phyloP scores from a whole-genome alignment of 345 rosid genomes.

The Noccaea caerulescens region DNA sequence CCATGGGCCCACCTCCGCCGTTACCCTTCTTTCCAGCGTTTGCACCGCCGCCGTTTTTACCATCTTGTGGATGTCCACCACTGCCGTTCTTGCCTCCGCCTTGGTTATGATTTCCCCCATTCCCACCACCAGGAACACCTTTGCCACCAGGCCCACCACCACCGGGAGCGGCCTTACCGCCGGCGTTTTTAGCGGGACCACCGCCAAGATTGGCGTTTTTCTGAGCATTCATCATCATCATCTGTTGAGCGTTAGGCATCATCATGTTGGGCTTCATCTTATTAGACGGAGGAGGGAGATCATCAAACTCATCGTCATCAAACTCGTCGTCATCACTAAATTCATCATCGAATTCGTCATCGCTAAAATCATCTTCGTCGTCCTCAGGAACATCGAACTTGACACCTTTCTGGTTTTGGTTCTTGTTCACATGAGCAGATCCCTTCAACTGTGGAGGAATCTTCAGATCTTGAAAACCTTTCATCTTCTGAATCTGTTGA shows the following conservation, averaged over 20 bases:
- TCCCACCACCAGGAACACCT: conserved; percentile 45
- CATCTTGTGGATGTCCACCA: conserved; percentile 39
- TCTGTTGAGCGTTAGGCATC: conserved; percentile 48
- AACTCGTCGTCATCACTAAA: conserved; percentile 48
- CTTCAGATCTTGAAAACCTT: conserved; percentile 72
- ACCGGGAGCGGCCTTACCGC: conserved; percentile 39
- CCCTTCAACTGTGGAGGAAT: conserved; percentile 63
- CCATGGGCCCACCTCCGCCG: conserved; percentile 38
- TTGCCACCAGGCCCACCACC: conserved; percentile 40
- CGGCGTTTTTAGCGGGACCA: conserved; percentile 46
- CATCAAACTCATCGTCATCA: conserved; percentile 52
- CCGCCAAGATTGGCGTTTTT: conserved; percentile 52
- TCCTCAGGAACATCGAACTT: conserved; percentile 57
- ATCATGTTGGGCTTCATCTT: conserved; percentile 57
- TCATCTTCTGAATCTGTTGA: conserved; percentile 73
- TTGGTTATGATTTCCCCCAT: conserved; percentile 48
- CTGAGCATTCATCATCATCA: conserved; percentile 54
- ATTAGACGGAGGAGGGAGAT: conserved; percentile 44
- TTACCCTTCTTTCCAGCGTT: conserved; percentile 39
- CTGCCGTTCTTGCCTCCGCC: conserved; percentile 52
- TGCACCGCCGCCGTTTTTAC: conserved; percentile 45
- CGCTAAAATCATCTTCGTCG: conserved; percentile 51
- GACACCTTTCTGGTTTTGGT: conserved; percentile 53
- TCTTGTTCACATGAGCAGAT: conserved; percentile 43
- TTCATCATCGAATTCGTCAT: conserved; percentile 51